Conservation (phyloP, 2,329 filamentous ascomycete species). For the Fusarium fujikuroi region DNA sequence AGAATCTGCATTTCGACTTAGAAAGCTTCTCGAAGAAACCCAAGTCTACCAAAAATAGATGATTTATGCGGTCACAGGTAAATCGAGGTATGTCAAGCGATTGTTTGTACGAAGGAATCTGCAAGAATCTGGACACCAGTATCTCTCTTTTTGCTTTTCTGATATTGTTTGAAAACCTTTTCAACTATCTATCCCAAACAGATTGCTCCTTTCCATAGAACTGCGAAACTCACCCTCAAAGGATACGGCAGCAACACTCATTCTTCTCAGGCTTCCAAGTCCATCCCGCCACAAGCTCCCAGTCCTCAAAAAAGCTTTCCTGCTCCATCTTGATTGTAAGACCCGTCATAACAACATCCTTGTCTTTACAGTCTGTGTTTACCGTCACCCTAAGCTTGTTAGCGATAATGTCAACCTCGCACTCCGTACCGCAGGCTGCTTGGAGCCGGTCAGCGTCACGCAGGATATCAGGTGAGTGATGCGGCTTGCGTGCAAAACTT, state of each 20-base stretch:
- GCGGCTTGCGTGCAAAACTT: neutral
- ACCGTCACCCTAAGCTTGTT: neutral
- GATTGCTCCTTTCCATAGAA: accelerated
- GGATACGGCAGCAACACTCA: neutral
- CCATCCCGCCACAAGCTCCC: neutral
- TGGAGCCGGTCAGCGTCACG: neutral
- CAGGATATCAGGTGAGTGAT: neutral
- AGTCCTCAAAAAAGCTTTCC: neutral
- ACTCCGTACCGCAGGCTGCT: neutral
- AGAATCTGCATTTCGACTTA: no score
- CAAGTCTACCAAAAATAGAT: no score
- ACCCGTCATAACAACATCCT: neutral
- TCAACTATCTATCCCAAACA: neutral
- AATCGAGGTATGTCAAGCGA: accelerated
- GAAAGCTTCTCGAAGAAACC: no score
- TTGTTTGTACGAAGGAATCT: neutral
- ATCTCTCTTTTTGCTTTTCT: neutral
- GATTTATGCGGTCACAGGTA: neutral
- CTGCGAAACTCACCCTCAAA: neutral
- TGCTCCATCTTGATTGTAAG: neutral
- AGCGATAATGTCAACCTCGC: neutral
- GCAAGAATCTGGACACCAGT: accelerated
- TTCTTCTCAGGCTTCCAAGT: neutral
- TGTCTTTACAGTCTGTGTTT: neutral
- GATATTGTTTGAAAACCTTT: accelerated